Base-by-base conservation (phyloP, 768 basidiomycete species). In the Naematelia encephala region DNA sequence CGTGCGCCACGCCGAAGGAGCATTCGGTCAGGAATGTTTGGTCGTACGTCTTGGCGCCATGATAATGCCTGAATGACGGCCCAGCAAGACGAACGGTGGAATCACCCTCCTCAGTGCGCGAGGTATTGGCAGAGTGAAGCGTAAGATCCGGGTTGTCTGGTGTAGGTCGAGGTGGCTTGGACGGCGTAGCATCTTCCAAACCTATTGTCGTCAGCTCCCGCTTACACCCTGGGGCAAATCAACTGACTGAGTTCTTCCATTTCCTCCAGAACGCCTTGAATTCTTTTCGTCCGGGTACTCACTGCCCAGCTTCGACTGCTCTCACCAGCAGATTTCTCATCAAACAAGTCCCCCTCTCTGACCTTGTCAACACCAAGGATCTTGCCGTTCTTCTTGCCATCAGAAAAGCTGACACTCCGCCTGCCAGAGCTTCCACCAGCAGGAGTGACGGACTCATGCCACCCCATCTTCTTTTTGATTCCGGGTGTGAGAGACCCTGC, bases 1-100 rank as follows among this genome's bases (percentile, higher is more conserved):
- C 94, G 68, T 90, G 90, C n/a, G 91, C 84, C 45, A 97, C 86
- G 14, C 85, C 91, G 73, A 99, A 99, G 43, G 93, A 97, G 73
- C 93, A 97, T 73, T 98, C 93, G 11, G 94, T 98, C 63, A 98
- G 80, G 80, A 87, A 94, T 0, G 87, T 88, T 16, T 39, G 34
- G 8, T 81, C 82, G 63, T 87, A 74, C 43, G 66, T 71, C 11
- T 48, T 23, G 27, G 62, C 48, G 47, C 46, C 27, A 51, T 51
- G 51, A 44, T n/a, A 47, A 48, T 39, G 53, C 27, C 46, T 56
- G 60, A 54, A 57, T n/a, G 50, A 56, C 11, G 21, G 57, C n/a
- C 28, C 54, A 23, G 61, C 56, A 27, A 51, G 26, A 26, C 49
- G 59, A 25, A 54, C 44, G 49, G 25, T 46, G 29, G 51, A 52